Conservation (phyloP, 2,329 filamentous ascomycete species). For the Arthrinium phaeospermum region DNA sequence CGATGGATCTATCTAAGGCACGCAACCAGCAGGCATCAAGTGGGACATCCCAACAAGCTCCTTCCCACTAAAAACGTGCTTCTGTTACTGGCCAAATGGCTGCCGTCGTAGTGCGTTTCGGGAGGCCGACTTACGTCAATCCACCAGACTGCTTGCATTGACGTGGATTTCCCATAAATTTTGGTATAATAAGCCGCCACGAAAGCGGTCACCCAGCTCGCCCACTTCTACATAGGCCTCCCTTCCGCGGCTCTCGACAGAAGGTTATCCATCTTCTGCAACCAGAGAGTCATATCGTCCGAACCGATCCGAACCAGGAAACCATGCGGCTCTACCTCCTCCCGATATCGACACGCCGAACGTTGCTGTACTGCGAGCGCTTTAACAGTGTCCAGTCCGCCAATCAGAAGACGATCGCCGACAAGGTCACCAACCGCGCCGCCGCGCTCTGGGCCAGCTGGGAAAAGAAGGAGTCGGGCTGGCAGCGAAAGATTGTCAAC, state of each 20-base stretch:
- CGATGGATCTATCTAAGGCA: no score
- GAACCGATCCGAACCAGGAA: not conserved
- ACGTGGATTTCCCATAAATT: constrained; percentile 10
- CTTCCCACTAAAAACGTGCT: constrained; percentile 11
- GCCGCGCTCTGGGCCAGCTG: constrained; percentile 81
- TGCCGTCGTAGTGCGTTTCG: not conserved
- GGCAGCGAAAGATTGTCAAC: constrained; percentile 85
- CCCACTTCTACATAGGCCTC: not conserved
- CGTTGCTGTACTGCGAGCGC: constrained; percentile 89
- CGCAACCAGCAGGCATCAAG: not conserved
- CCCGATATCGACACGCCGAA: constrained; percentile 88
- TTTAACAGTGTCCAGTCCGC: constrained; percentile 63
- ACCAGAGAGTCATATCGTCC: not conserved
- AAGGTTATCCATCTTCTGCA: not conserved
- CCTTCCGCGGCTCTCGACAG: not conserved
- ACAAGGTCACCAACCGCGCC: constrained; percentile 74
- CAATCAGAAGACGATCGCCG: constrained; percentile 62
- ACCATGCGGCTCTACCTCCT: constrained; percentile 93
- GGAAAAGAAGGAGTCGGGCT: constrained; percentile 83
- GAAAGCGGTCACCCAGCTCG: not conserved
- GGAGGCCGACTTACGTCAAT: not conserved
- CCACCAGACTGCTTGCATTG: constrained; percentile 3
- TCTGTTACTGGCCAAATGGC: not conserved
- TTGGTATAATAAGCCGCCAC: not conserved
- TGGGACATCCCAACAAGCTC: constrained; percentile 4